Conservation (phyloP, 73 alveolate genomes). For the Stentor roeselii region DNA sequence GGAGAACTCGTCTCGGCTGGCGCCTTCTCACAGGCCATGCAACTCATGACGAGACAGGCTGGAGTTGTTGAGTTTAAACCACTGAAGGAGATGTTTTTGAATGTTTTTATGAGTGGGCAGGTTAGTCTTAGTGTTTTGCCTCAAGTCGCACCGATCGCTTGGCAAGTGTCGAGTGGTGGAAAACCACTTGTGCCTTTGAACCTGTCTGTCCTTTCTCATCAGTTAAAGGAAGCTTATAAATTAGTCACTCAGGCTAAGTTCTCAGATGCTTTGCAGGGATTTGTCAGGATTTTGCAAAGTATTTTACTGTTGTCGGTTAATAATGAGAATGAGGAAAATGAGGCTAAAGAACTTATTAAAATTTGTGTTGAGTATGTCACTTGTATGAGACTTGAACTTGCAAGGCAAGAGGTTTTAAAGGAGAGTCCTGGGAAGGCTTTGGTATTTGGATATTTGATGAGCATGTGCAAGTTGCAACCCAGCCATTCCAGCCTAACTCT, state of each 20-base stretch:
- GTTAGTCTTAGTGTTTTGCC: conserved; percentile 30
- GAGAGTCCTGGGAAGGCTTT: conserved; percentile 12
- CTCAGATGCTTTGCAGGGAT: neutral
- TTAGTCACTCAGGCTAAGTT: conserved; percentile 6
- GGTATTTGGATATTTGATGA: conserved; percentile 7
- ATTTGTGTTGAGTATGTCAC: conserved; percentile 31
- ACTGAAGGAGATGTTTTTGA: neutral
- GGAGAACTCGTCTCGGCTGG: conserved; percentile 33
- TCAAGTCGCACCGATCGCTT: neutral
- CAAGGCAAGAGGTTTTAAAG: conserved; percentile 7
- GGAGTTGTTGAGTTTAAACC: conserved; percentile 22
- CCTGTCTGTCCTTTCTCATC: neutral
- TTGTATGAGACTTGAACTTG: conserved; percentile 11
- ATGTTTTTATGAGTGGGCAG: conserved; percentile 10
- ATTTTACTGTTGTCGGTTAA: neutral
- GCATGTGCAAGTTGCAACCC: conserved; percentile 23
- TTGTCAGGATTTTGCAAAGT: neutral
- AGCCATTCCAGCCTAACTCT: neutral
- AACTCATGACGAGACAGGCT: neutral
- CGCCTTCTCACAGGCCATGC: conserved; percentile 25
- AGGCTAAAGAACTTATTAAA: conserved; percentile 14
- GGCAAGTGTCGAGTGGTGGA: too few species aligned
- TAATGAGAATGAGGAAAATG: conserved; percentile 19
- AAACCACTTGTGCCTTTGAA: neutral
- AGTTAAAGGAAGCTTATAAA: conserved; percentile 18